Evolutionary conservation across 371 early-diverging fungal species (phyloP).

Genomic region (Mucor circinelloides): DNA sequence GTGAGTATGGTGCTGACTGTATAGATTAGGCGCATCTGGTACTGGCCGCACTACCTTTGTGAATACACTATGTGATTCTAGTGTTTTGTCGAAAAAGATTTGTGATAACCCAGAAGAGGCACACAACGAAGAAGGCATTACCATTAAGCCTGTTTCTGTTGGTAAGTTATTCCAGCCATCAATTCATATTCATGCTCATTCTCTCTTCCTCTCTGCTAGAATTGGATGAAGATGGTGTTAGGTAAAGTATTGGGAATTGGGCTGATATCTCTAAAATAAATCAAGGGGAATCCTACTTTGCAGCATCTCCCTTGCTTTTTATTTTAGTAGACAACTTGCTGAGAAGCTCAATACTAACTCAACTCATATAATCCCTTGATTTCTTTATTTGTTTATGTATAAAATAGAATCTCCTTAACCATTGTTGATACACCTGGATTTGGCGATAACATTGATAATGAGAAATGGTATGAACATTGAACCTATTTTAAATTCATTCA

Average conservation of each 20-base stretch:
- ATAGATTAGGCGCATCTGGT: slow-evolving; percentile 79
- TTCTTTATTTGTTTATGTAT: slow-evolving; percentile 1
- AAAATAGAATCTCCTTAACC: slow-evolving; percentile 33
- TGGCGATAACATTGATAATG: slow-evolving; percentile 91
- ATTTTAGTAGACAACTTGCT: neutral
- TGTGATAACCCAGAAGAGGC: slow-evolving; percentile 85
- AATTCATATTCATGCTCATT: neutral
- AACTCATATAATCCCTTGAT: neutral
- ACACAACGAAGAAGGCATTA: slow-evolving; percentile 91
- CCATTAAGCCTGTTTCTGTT: slow-evolving; percentile 79
- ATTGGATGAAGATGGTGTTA: slow-evolving; percentile 95
- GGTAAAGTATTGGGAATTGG: slow-evolving; percentile 30
- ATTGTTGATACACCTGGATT: slow-evolving; percentile 98
- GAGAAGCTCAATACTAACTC: neutral
- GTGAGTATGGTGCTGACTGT: neutral
- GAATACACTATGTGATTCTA: slow-evolving; percentile 92
- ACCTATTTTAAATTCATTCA: neutral
- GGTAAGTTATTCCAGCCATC: slow-evolving; percentile 29
- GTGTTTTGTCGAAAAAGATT: slow-evolving; percentile 69
- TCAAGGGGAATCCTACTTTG: slow-evolving; percentile 8
- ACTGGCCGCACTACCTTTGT: slow-evolving; percentile 98
- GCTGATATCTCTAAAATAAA: slow-evolving; percentile 1
- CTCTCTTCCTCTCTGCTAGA: slow-evolving; percentile 47
- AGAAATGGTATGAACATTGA: slow-evolving; percentile 54
- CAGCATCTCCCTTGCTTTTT: slow-evolving; percentile 1